Conservation (phyloP, 768 basidiomycete genomes). For the Hirschioporus abietinus region DNA sequence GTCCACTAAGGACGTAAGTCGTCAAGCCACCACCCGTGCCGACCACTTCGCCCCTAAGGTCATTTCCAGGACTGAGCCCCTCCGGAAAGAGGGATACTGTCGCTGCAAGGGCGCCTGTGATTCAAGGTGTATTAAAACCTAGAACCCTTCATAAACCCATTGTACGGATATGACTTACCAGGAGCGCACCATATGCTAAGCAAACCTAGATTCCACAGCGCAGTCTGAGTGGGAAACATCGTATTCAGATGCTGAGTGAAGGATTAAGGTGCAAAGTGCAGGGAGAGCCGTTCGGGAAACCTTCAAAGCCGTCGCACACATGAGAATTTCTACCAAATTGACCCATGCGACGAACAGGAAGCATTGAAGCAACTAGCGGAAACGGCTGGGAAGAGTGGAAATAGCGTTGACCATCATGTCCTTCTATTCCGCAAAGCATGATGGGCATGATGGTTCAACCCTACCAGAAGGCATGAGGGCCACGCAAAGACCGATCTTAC, state of each 20-base stretch:
- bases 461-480: neutral
- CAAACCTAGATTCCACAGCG: neutral
- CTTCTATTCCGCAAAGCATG: neutral
- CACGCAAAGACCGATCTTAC: neutral
- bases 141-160: too few species aligned
- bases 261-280: neutral
- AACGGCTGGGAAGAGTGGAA: neutral
- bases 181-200: too few species aligned
- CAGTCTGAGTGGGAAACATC: neutral
- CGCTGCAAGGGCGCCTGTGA: neutral
- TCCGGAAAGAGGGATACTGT: neutral
- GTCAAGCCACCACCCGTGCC: neutral
- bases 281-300: neutral
- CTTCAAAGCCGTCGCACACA: neutral
- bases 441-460: neutral
- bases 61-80: neutral
- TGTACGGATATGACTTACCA: too few species aligned
- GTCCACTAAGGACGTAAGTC: neutral
- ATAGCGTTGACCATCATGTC: neutral
- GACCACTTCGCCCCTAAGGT: neutral
- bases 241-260: neutral
- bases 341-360: neutral
- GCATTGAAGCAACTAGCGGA: neutral
- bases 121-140: neutral
- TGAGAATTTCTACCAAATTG: neutral